These are phyloP conservation scores for Diplodia seriata DNA, from an alignment of 2,329 filamentous ascomycete species.

Conservation along the genomic window DNA sequence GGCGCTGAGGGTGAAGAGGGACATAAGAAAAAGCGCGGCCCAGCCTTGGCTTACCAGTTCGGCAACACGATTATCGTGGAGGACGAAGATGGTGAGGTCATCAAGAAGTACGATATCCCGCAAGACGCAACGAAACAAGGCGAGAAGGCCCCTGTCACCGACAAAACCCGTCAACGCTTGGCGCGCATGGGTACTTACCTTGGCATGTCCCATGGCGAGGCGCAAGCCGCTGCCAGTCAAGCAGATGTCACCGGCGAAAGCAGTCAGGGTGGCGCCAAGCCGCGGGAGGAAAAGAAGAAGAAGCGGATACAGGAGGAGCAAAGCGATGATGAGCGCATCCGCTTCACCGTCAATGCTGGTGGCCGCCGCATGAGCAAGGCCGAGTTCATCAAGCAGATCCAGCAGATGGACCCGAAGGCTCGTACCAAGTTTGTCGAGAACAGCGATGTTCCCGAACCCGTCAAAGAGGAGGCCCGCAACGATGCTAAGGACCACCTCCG, in stretches of 20 bases:
- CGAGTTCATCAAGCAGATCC: slow-evolving; percentile 78
- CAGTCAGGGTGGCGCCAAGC: background rate
- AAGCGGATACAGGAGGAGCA: slow-evolving; percentile 54
- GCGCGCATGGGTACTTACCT: slow-evolving; percentile 64
- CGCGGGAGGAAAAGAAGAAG: slow-evolving; percentile 36
- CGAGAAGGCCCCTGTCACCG: slow-evolving; percentile 43
- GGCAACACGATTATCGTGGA: slow-evolving; percentile 91
- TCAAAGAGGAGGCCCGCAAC: slow-evolving; percentile 56
- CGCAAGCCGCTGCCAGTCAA: background rate
- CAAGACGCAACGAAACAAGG: slow-evolving; percentile 53
- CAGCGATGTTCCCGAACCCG: slow-evolving; percentile 54
- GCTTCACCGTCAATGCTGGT: slow-evolving; percentile 78
- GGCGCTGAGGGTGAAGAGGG: slow-evolving; percentile 47
- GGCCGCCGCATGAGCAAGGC: slow-evolving; percentile 79
- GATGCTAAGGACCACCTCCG: slow-evolving; percentile 48
- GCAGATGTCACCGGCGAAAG: slow-evolving; percentile 33
- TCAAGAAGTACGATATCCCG: slow-evolving; percentile 82
- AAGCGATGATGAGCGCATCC: slow-evolving; percentile 72
- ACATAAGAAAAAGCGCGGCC: slow-evolving; percentile 61
- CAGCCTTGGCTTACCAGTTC: slow-evolving; percentile 84
- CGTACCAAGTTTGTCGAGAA: slow-evolving; percentile 59
- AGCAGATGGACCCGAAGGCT: slow-evolving; percentile 72
- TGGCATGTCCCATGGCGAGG: slow-evolving; percentile 42
- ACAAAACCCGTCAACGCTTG: slow-evolving; percentile 52
- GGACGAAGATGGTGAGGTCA: slow-evolving; percentile 83